Percentiles rank a stretch among this genome's conserved stretches.
Evolutionary conservation across 345 rosid genomes (phyloP).

Genomic region (Gossypium stocksii): DNA sequence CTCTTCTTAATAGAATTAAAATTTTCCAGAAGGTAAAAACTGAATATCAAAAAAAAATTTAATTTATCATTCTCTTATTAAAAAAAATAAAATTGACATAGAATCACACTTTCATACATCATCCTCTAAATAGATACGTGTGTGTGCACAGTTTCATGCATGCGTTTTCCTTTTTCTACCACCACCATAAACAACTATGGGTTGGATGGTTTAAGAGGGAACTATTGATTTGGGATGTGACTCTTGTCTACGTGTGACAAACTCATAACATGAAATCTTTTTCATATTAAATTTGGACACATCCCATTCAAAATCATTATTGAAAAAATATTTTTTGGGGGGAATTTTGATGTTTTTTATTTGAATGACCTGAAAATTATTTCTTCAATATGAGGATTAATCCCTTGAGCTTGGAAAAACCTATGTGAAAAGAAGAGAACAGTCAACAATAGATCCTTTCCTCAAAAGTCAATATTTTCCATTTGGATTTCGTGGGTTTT

Average conservation of each 20-base stretch:
- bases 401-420: too few relatives aligned
- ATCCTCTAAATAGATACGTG: too few relatives aligned
- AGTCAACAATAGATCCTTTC: too few relatives aligned
- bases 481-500: not conserved
- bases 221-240: not conserved
- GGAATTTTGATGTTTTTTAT: too few relatives aligned
- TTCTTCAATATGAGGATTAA: too few relatives aligned
- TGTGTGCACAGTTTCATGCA: not conserved
- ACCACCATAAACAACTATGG: not conserved
- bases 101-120: accelerated
- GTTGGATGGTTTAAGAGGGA: not conserved
- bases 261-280: not conserved
- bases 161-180: not conserved
- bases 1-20: accelerated
- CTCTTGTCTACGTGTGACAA: not conserved
- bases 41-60: not conserved
- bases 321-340: too few relatives aligned
- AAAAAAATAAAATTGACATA: accelerated
- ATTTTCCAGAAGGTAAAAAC: too few relatives aligned
- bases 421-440: too few relatives aligned
- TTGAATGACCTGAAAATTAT: too few relatives aligned
- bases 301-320: too few relatives aligned
- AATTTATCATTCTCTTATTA: accelerated
- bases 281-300: not conserved
- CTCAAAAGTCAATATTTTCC: not conserved